These are phyloP conservation scores for Corinectria fuckeliana DNA, from an alignment of 2,329 filamentous ascomycete genomes.

Conservation along the genomic window DNA sequence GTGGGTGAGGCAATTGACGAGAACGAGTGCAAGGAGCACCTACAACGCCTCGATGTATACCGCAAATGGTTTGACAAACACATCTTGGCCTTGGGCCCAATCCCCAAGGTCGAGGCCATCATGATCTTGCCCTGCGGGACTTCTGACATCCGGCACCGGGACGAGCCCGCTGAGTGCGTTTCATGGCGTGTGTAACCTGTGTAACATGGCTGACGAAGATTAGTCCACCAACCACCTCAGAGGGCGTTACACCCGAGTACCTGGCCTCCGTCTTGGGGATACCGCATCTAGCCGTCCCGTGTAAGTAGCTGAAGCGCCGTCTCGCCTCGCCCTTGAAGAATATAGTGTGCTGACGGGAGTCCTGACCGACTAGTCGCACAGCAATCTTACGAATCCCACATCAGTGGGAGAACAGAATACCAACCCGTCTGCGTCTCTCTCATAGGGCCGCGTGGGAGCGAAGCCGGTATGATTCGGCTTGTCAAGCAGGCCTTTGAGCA, in stretches of 20 bases:
- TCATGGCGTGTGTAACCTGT: constrained; percentile 12
- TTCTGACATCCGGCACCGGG: constrained; percentile 34
- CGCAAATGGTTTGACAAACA: constrained; percentile 42
- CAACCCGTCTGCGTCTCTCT: constrained; percentile 41
- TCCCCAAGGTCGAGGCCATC: constrained; percentile 30
- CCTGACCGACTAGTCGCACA: constrained; percentile 37
- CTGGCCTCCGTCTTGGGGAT: constrained; percentile 40
- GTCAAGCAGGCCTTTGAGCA: constrained; percentile 39
- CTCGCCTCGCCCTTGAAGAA: not conserved
- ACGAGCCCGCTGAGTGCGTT: constrained; percentile 37
- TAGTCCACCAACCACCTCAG: constrained; percentile 36
- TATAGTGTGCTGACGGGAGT: constrained; percentile 17
- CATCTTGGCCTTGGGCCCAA: constrained; percentile 29
- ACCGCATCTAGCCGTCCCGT: constrained; percentile 44
- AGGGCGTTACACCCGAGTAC: constrained; percentile 37
- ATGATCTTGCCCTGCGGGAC: constrained; percentile 40
- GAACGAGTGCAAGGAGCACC: constrained; percentile 30
- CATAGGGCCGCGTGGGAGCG: constrained; percentile 38
- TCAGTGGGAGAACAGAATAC: constrained; percentile 40
- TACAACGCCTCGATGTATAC: constrained; percentile 38
- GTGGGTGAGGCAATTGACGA: constrained; percentile 34
- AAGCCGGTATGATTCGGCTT: constrained; percentile 36
- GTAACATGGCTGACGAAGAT: constrained; percentile 25
- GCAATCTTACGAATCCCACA: constrained; percentile 39
- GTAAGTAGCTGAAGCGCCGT: constrained; percentile 35